Evolutionary conservation across 202 grass and related monocot species (phyloP).

Genomic region (Schoenoplectus tabernaemontani): DNA sequence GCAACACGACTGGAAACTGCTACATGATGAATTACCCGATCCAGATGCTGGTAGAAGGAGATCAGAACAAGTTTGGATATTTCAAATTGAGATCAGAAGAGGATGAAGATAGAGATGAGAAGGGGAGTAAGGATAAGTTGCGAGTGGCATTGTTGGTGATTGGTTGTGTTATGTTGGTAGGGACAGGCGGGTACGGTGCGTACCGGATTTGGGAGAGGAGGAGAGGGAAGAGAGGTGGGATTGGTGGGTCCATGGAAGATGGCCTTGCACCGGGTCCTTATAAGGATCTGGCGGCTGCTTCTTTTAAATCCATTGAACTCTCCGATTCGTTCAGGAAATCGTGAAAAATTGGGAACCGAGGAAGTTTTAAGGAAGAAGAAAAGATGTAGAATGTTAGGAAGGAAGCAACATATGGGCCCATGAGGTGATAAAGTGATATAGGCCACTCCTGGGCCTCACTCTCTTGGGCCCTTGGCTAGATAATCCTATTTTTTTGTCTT

Average conservation of each 20-base stretch:
- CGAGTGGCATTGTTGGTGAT: conserved; percentile 39
- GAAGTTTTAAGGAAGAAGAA: too few relatives aligned
- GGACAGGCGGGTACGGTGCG: conserved; percentile 29
- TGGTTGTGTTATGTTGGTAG: conserved; percentile 27
- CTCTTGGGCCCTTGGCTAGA: too few relatives aligned
- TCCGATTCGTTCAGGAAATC: conserved; percentile 28
- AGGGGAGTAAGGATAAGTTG: neutral
- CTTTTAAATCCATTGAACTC: conserved; percentile 82
- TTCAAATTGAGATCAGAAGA: conserved; percentile 49
- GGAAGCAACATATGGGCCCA: too few relatives aligned
- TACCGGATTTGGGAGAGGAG: conserved; percentile 53
- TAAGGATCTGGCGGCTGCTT: conserved; percentile 55
- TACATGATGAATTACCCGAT: conserved; percentile 80
- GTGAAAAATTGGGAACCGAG: neutral
- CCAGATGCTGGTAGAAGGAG: conserved; percentile 54
- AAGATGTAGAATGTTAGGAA: too few relatives aligned
- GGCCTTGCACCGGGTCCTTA: conserved; percentile 72
- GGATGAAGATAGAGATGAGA: neutral
- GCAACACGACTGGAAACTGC: conserved; percentile 55
- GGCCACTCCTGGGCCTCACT: too few relatives aligned
- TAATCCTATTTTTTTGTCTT: too few relatives aligned
- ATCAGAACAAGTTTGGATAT: conserved; percentile 50
- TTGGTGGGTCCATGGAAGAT: conserved; percentile 34
- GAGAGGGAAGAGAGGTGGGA: neutral
- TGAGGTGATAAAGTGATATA: too few relatives aligned